Conservation (phyloP, 148 eudicot species). For the Gaultheria prostrata region DNA sequence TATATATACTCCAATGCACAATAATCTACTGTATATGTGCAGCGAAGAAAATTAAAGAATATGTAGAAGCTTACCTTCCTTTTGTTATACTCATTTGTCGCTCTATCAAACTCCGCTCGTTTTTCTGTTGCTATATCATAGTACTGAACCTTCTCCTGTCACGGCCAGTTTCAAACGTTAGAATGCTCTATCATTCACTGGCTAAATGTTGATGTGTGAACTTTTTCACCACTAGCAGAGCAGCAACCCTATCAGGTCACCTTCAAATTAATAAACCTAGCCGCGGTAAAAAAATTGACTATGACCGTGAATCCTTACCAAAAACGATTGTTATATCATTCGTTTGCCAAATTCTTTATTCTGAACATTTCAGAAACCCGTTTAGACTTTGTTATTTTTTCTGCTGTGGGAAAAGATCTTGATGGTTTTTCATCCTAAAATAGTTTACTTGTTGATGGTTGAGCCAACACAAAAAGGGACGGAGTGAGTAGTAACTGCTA, state of each 20-base stretch:
- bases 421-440: too few relatives aligned
- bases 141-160: slow-evolving; percentile 79
- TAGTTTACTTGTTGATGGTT: too few relatives aligned
- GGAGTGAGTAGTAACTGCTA: too few relatives aligned
- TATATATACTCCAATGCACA: background rate
- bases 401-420: too few relatives aligned
- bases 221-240: background rate
- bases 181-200: background rate
- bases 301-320: background rate
- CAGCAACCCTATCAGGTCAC: background rate
- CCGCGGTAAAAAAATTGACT: background rate
- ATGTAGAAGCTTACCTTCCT: slow-evolving; percentile 47
- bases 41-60: background rate
- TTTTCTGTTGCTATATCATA: slow-evolving; percentile 89
- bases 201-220: background rate
- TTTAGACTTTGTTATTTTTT: too few relatives aligned
- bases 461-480: background rate
- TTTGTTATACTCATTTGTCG: slow-evolving; percentile 56
- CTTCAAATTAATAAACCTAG: background rate
- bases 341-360: background rate
- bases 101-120: slow-evolving; percentile 73
- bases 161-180: slow-evolving; percentile 4
- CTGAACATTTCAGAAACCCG: too few relatives aligned
- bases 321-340: background rate
- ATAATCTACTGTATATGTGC: background rate